A percentile compares a stretch with the other conserved stretches of the same genome.
Evolutionary conservation across 345 rosid species (phyloP).

Genomic region (Iberis pinnata): DNA sequence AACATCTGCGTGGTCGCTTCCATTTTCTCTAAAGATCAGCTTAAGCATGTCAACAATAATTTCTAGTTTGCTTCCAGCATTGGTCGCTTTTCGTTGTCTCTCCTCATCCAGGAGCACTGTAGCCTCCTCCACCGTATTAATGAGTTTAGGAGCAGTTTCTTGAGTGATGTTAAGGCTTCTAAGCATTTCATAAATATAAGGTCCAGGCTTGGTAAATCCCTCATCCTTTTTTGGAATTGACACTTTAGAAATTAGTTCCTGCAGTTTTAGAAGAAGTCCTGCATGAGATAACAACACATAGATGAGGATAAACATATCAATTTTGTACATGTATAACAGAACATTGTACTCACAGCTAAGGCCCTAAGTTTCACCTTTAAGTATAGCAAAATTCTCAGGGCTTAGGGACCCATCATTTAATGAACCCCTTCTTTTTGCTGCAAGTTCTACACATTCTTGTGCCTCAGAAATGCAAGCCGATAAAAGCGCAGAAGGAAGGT

Average conservation of each 20-base stretch:
- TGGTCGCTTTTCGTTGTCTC: constrained; percentile 43
- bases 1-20: constrained; percentile 48
- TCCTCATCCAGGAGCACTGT: constrained; percentile 66
- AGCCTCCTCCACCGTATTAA: constrained; percentile 66
- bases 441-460: constrained; percentile 69
- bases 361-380: constrained; percentile 48
- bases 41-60: constrained; percentile 60
- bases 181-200: constrained; percentile 75
- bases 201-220: constrained; percentile 91
- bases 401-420: constrained; percentile 61
- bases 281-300: constrained; percentile 27
- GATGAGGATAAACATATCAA: constrained; percentile 8
- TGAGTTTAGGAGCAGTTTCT: constrained; percentile 68
- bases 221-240: constrained; percentile 67
- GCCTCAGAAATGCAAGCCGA: constrained; percentile 90
- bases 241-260: constrained; percentile 73
- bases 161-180: constrained; percentile 71
- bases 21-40: constrained; percentile 59
- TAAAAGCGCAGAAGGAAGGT: constrained; percentile 63
- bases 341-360: constrained; percentile 4
- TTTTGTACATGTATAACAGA: constrained; percentile 4
- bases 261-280: constrained; percentile 88
- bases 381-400: constrained; percentile 89
- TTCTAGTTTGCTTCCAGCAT: constrained; percentile 63
- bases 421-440: constrained; percentile 48